These are phyloP conservation scores for Exidia glandulosa DNA, from an alignment of 768 basidiomycete genomes.

Conservation along the genomic window DNA sequence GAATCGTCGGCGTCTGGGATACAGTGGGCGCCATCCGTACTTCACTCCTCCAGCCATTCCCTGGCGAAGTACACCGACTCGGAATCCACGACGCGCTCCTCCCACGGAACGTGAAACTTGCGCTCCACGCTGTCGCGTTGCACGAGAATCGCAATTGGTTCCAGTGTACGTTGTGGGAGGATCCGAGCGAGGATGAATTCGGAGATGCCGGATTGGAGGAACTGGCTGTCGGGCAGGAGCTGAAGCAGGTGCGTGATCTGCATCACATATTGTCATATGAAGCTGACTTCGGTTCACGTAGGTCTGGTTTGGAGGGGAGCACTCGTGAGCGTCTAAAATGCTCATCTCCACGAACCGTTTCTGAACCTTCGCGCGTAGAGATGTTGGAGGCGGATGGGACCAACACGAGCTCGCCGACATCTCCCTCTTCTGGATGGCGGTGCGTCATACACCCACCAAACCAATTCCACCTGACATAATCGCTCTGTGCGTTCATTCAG, in stretches of 20 bases:
- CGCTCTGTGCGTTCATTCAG: neutral
- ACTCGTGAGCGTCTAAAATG: constrained; percentile 4
- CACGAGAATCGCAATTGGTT: constrained; percentile 17
- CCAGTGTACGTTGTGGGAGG: constrained; percentile 11
- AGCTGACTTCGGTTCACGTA: constrained; percentile 3
- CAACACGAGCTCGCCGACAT: constrained; percentile 10
- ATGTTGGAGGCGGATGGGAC: constrained; percentile 10
- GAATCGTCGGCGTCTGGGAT: constrained; percentile 14
- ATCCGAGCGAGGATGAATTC: neutral
- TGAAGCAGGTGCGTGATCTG: neutral
- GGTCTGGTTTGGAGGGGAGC: constrained; percentile 18
- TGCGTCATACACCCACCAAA: too few species aligned
- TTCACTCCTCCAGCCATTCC: neutral
- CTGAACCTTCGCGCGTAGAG: neutral
- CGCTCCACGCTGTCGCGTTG: constrained; percentile 17
- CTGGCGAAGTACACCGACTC: neutral
- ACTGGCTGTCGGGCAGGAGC: constrained; percentile 1
- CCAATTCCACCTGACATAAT: too few species aligned
- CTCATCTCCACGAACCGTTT: too few species aligned
- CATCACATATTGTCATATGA: too few species aligned
- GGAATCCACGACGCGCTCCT: constrained; percentile 2
- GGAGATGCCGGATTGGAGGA: neutral
- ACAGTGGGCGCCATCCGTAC: constrained; percentile 13
- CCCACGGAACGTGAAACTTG: constrained; percentile 10
- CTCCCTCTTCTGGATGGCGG: constrained; percentile 15